Base-by-base conservation (phyloP, 129 eudicot species). In the Heracleum sosnowskyi region DNA sequence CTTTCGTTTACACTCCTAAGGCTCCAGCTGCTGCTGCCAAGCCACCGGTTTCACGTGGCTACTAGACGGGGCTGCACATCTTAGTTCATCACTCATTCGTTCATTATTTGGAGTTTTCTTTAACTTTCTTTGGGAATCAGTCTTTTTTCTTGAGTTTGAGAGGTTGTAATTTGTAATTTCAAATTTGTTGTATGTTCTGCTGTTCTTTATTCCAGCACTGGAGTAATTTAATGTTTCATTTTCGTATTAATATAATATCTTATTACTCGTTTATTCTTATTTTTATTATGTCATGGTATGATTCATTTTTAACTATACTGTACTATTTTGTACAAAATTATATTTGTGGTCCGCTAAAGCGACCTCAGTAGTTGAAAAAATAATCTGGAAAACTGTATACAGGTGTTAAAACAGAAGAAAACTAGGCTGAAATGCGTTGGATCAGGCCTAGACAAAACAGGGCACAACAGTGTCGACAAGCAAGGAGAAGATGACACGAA, bases 401-500 rank as follows among this genome's bases (percentile, higher is more conserved):
- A 13, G 18, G 5, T 22, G 20, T 53, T 53, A 41, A 2, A 41
- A 8, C 12, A 41, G 3, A 41, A 41, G 1, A 20, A 51, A 18
- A 53, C 64, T 1, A 57, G 31, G 31, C 64, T 57, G 26, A 57
- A 57, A 57, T 57, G 64, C 24, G 64, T 55, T 55, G 64, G 26
- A 9, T 1, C 1, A 13, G 64, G 64, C 13, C 64, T n/a, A 57
- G 64, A 57, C 64, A 64, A 64, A 31, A 64, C 34, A 63, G 69
- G 69, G 13, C 18, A 10, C 36, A 63, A 17, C 24, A 31, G 26
- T 15, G 44, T 34, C 74, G 40, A 35, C 12, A 69, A 34, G 10
- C 26, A 20, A 69, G 74, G 74, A 36, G 74, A 34, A 34, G 13
- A 17, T 36, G 74, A 18, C 74, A 69, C 74, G 74, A 69, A 69